phyloP scores from a whole-genome alignment of 441 rosid species.

The Jatropha multifida region DNA sequence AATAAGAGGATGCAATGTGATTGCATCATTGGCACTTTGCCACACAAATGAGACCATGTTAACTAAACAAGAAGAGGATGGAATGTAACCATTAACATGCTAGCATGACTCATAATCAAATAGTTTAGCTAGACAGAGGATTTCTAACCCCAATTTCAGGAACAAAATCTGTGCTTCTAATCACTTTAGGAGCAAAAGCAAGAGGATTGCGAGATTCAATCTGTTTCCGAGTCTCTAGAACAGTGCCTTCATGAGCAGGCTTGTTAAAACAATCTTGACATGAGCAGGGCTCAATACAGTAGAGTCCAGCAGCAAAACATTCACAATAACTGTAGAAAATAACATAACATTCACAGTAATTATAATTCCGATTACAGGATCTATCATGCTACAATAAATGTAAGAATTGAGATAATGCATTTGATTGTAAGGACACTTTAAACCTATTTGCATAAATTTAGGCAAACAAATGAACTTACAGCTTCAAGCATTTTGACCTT shows the following conservation, averaged over 20 bases:
- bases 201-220: conserved; percentile 94
- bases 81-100: conserved; percentile 14
- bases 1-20: conserved; percentile 5
- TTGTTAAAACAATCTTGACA: conserved; percentile 93
- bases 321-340: conserved; percentile 74
- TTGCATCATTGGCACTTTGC: background rate
- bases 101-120: conserved; percentile 4
- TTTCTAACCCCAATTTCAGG: conserved; percentile 60
- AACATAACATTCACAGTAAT: conserved; percentile 9
- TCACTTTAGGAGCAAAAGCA: conserved; percentile 98
- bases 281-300: conserved; percentile 95
- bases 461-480: conserved; percentile 50
- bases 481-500: conserved; percentile 97
- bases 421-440: background rate
- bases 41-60: conserved; percentile 11
- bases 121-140: conserved; percentile 9
- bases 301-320: conserved; percentile 99
- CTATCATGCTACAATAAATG: background rate
- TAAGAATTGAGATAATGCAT: background rate
- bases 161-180: conserved; percentile 54
- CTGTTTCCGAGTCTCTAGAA: conserved; percentile 88
- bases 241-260: conserved; percentile 88
- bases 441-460: background rate
- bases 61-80: conserved; percentile 15
- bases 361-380: background rate